Evolutionary conservation across 331 rosid species (phyloP).

Genomic region (Erythrophleum ivorense): DNA sequence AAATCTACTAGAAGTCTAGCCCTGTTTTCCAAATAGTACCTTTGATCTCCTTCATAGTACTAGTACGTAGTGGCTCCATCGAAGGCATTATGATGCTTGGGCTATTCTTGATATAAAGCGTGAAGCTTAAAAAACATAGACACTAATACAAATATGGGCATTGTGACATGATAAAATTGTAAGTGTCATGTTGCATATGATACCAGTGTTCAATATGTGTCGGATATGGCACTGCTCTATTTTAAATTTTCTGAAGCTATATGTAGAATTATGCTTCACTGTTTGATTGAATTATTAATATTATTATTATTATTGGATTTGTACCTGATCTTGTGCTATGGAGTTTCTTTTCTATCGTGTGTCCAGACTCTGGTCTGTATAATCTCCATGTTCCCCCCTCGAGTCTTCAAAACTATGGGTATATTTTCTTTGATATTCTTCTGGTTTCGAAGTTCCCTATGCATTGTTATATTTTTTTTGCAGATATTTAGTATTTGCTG

Average conservation of each 20-base stretch:
- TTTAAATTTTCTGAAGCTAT: neutral
- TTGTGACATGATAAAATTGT: neutral
- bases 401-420: neutral
- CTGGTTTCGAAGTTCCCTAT: slow-evolving; percentile 28
- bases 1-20: neutral
- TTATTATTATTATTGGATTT: neutral
- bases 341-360: neutral
- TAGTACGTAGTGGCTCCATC: neutral
- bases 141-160: neutral
- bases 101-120: neutral
- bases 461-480: neutral
- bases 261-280: neutral
- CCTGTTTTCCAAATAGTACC: neutral
- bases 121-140: neutral
- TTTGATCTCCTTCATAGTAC: neutral
- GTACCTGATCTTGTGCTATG: neutral
- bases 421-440: slow-evolving; percentile 11
- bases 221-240: neutral
- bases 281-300: slow-evolving; percentile 13
- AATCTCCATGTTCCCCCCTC: neutral
- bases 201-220: neutral
- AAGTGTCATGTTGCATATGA: neutral
- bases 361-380: slow-evolving; percentile 11
- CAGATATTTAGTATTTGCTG: neutral
- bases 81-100: neutral